phyloP scores from a whole-genome alignment of 306 rosid genomes.

The Medicago truncatula region DNA sequence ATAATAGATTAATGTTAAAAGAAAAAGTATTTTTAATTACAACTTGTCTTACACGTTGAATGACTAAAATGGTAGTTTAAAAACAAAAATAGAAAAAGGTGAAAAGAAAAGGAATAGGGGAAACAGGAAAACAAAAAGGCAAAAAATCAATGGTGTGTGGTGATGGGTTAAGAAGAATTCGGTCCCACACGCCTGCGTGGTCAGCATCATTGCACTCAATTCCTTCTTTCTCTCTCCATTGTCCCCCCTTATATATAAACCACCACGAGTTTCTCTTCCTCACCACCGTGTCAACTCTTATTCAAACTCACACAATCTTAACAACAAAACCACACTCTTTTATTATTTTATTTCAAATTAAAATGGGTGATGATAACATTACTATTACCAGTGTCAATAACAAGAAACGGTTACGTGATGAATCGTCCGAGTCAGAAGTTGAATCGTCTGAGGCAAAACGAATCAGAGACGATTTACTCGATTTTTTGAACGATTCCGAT shows the following conservation, averaged over 20 bases:
- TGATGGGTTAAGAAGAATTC: slow-evolving; percentile 59
- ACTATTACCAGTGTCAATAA: too few relatives aligned
- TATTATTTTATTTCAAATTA: not conserved
- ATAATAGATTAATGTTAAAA: too few relatives aligned
- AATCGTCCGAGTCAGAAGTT: slow-evolving; percentile 50
- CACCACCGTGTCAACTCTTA: slow-evolving; percentile 29
- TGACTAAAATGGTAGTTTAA: not conserved
- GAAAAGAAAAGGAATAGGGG: slow-evolving; percentile 1
- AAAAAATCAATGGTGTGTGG: slow-evolving; percentile 61
- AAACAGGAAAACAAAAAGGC: slow-evolving; percentile 48
- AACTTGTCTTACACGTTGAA: too few relatives aligned
- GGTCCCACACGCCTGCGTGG: slow-evolving; percentile 84
- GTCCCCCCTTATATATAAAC: slow-evolving; percentile 77
- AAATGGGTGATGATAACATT: slow-evolving; percentile 49
- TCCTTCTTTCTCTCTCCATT: slow-evolving; percentile 62
- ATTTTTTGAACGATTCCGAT: slow-evolving; percentile 68
- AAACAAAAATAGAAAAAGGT: slow-evolving; percentile 4
- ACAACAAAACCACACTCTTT: not conserved
- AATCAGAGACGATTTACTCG: slow-evolving; percentile 69
- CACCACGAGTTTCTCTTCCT: slow-evolving; percentile 34
- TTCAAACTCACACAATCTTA: not conserved
- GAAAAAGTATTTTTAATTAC: too few relatives aligned
- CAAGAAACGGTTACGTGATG: slow-evolving; percentile 66
- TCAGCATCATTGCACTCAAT: slow-evolving; percentile 60
- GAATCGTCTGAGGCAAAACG: slow-evolving; percentile 71